Evolutionary conservation across 495 filamentous ascomycete species (phyloP).

Genomic region (Aspergillus incahuasiensis): DNA sequence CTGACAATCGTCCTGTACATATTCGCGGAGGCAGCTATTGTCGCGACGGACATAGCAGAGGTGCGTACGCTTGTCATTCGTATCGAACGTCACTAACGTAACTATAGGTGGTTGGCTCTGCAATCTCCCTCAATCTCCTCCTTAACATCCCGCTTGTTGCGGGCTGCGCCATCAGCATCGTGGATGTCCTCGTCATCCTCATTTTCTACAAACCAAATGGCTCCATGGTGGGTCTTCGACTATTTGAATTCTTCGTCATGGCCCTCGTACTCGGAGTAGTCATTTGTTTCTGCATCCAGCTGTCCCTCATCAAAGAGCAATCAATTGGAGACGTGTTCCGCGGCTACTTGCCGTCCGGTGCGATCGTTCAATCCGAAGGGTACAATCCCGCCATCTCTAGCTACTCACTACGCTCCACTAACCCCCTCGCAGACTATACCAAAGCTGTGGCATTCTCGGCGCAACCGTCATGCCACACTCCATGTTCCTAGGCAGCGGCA

Average conservation of each 20-base stretch:
- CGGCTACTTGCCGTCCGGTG: slow-evolving; percentile 76
- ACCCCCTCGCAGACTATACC: slow-evolving; percentile 59
- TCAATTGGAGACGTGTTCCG: slow-evolving; percentile 71
- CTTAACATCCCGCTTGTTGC: slow-evolving; percentile 77
- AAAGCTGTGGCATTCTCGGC: slow-evolving; percentile 87
- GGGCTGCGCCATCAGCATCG: slow-evolving; percentile 79
- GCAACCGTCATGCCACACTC: slow-evolving; percentile 95
- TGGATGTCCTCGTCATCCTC: slow-evolving; percentile 80
- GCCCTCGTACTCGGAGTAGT: slow-evolving; percentile 77
- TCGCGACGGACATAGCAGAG: slow-evolving; percentile 90
- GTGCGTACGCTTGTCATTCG: slow-evolving; percentile 21
- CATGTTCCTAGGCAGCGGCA: slow-evolving; percentile 82
- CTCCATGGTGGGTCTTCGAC: slow-evolving; percentile 64
- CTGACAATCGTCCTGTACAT: slow-evolving; percentile 69
- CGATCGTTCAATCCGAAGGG: slow-evolving; percentile 66
- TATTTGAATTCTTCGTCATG: slow-evolving; percentile 81
- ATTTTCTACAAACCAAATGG: slow-evolving; percentile 79
- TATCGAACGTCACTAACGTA: background rate
- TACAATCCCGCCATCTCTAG: slow-evolving; percentile 13
- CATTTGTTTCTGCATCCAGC: slow-evolving; percentile 85
- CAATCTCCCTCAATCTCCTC: slow-evolving; percentile 84
- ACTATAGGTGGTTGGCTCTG: slow-evolving; percentile 75
- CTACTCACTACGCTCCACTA: background rate
- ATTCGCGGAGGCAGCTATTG: slow-evolving; percentile 74
- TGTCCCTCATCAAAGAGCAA: slow-evolving; percentile 68